A percentile compares a stretch with the other conserved stretches of the same genome.
Evolutionary conservation across 768 basidiomycete species (phyloP).

Genomic region (Calvatia gigantea): DNA sequence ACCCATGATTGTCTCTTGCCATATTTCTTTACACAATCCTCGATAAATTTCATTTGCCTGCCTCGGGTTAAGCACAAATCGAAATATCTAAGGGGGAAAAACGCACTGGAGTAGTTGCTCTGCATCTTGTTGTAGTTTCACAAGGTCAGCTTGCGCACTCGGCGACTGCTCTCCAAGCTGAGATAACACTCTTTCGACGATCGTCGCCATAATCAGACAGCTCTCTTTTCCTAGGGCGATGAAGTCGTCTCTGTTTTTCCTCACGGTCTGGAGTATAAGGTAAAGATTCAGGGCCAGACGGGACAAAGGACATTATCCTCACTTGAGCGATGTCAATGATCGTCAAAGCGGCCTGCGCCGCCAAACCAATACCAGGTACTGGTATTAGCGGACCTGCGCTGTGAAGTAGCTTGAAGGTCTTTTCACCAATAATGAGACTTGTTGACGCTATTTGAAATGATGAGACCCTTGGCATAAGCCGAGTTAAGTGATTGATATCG

Average conservation of each 20-base stretch:
- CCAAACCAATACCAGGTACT: conserved; percentile 1
- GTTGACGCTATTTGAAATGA: not conserved
- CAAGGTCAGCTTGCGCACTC: not conserved
- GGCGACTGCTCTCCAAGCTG: too few relatives aligned
- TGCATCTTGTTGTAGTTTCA: not conserved
- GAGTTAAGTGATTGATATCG: too few relatives aligned
- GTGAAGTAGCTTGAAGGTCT: not conserved
- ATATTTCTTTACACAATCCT: not conserved
- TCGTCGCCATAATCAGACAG: not conserved
- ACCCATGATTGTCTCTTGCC: not conserved
- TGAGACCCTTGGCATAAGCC: not conserved
- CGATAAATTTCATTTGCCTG: not conserved
- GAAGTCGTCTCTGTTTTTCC: not conserved
- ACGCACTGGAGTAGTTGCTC: not conserved
- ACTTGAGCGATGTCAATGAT: not conserved
- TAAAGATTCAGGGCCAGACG: not conserved
- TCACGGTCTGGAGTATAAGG: not conserved
- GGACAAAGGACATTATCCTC: not conserved
- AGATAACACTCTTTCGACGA: not conserved
- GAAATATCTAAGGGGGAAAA: too few relatives aligned
- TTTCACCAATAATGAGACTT: not conserved
- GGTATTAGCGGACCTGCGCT: not conserved
- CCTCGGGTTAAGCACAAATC: not conserved
- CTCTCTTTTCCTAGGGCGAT: not conserved
- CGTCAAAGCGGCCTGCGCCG: not conserved